Base-by-base conservation (phyloP, 2,329 filamentous ascomycete genomes). In the Aureobasidium sp. region DNA sequence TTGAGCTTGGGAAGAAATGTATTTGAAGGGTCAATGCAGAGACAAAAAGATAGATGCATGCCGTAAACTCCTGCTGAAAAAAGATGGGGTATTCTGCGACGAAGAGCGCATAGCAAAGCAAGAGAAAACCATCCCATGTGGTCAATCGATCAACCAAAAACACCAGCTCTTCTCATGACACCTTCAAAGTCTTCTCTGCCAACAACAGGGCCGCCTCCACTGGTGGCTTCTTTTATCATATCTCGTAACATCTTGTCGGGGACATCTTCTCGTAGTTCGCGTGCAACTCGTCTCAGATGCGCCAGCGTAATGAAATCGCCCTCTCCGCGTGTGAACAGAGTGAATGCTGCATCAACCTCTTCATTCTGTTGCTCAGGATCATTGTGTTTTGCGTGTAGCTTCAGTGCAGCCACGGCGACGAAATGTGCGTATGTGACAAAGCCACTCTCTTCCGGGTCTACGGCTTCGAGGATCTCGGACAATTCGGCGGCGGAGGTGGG, bases 171-270 rank as follows among this genome's bases (percentile, higher is more conserved):
- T 66, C 81, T 83, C 91, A 96, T 93, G 5, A 96, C 89, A 60
- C 84, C 84, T 74, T 91, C 88, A 75, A 96, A 96, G 70, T 97
- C 90, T 58, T 89, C 86, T 70, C 86, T 79, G 44, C 79, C 84
- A 10, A 96, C 93, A 16, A 88, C 87, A 4, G 82, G 85, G 1
- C 90, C 91, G 3, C 89, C 90, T 74, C 95, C 97, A 32, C 57
- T 50, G 34, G 57, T 59, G 51, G 93, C 94, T 79, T 97, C 93
- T 53, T 91, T 78, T 62, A 99, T 88, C 94, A 99, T 99, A 77
- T 97, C 91, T 76, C 84, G 85, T 70, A 99, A 77, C 70, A 96
- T 76, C 53, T 90, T 87, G 69, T 97, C 94, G 63, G 85, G 84
- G 29, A 96, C 86, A 55, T 86, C 90, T 75, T 96, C 91, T 75